These are phyloP conservation scores for Leccinum olivaceopallidum DNA, from an alignment of 768 basidiomycete genomes.

Conservation along the genomic window DNA sequence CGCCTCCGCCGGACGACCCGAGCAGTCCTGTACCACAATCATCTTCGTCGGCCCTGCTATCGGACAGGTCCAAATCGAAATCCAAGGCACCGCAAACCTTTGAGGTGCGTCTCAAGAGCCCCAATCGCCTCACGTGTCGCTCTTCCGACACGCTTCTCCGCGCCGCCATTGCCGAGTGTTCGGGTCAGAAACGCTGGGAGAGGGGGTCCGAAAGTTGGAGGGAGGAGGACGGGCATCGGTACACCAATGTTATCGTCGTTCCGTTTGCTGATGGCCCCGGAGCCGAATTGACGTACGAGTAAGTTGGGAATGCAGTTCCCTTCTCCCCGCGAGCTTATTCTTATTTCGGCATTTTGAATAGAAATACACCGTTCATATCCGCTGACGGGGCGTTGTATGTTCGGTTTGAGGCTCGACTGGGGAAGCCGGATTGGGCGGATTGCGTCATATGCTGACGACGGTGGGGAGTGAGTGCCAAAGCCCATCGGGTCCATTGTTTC, in stretches of 20 bases:
- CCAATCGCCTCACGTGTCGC: slow-evolving; percentile 25
- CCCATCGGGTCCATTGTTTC: no score
- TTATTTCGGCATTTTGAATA: slow-evolving; percentile 16
- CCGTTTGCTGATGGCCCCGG: slow-evolving; percentile 43
- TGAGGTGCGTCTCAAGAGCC: slow-evolving; percentile 34
- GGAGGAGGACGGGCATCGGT: slow-evolving; percentile 2
- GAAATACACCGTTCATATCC: slow-evolving; percentile 48
- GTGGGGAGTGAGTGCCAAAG: no score
- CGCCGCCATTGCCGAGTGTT: slow-evolving; percentile 7
- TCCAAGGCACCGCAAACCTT: slow-evolving; percentile 9
- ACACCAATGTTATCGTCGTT: slow-evolving; percentile 36
- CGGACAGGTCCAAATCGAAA: slow-evolving; percentile 5
- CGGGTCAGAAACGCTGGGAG: neutral
- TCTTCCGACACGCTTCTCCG: slow-evolving; percentile 8
- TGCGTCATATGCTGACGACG: slow-evolving; percentile 44
- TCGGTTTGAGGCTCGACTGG: slow-evolving; percentile 47
- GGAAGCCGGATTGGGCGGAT: slow-evolving; percentile 37
- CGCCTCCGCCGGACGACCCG: neutral
- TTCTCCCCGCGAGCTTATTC: neutral
- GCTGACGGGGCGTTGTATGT: slow-evolving; percentile 45
- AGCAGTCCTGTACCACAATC: neutral
- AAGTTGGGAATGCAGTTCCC: slow-evolving; percentile 25
- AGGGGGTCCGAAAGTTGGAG: slow-evolving; percentile 18
- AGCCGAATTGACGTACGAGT: slow-evolving; percentile 54
- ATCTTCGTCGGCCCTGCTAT: neutral